These are phyloP conservation scores for Pythium graminicola DNA, from an alignment of 352 stramenopile genomes.

Conservation along the genomic window DNA sequence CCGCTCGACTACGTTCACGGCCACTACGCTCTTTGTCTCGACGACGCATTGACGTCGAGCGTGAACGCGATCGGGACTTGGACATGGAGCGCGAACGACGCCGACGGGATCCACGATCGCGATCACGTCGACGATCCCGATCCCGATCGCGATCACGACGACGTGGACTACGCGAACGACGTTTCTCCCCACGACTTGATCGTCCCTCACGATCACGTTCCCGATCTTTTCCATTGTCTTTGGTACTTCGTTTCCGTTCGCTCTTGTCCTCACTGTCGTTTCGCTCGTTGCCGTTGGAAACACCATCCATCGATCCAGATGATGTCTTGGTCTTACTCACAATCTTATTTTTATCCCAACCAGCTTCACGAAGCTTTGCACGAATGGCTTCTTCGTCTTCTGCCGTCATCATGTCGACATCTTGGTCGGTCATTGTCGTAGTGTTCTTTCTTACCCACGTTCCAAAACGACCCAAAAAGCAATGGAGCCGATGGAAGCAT, in stretches of 20 bases:
- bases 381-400: conserved; percentile 64
- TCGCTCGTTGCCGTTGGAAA: neutral
- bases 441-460: conserved; percentile 31
- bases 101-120: conserved; percentile 25
- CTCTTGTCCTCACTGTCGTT: conserved; percentile 16
- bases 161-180: conserved; percentile 25
- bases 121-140: conserved; percentile 27
- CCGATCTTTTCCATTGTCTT: conserved; percentile 10
- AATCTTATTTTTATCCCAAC: conserved; percentile 54
- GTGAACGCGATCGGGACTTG: conserved; percentile 27
- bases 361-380: conserved; percentile 59
- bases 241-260: conserved; percentile 20
- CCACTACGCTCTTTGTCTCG: conserved; percentile 11
- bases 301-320: too few species aligned
- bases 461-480: conserved; percentile 25
- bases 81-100: conserved; percentile 28
- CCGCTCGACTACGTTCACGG: conserved; percentile 16
- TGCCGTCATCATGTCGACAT: conserved; percentile 23
- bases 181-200: conserved; percentile 11
- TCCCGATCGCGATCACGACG: conserved; percentile 16
- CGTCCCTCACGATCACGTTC: conserved; percentile 10
- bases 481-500: conserved; percentile 23
- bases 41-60: conserved; percentile 25
- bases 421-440: too few species aligned
- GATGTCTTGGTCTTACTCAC: conserved; percentile 18